These are phyloP conservation scores for Coprinellus micaceus DNA, from an alignment of 768 basidiomycete species.

Conservation along the genomic window DNA sequence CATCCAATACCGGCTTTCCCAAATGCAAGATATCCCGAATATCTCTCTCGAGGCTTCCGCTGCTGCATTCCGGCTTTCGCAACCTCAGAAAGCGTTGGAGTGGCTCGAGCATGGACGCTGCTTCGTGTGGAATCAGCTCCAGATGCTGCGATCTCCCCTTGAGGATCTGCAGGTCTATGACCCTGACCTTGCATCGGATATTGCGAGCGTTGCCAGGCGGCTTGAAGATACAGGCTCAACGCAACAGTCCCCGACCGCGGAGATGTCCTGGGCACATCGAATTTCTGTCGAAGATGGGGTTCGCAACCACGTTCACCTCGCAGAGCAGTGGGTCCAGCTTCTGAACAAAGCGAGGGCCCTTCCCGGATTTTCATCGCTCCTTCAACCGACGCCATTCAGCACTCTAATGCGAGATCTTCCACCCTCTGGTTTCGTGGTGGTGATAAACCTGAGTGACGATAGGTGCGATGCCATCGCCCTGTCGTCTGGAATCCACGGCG, in stretches of 20 bases:
- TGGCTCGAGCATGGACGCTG: conserved; percentile 30
- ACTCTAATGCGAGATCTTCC: conserved; percentile 8
- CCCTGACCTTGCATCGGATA: conserved; percentile 17
- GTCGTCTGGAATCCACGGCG: background rate
- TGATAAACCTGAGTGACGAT: background rate
- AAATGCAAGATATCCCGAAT: background rate
- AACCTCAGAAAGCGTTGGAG: conserved; percentile 26
- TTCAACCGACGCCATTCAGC: conserved; percentile 10
- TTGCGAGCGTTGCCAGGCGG: background rate
- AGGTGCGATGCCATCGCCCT: conserved; percentile 1
- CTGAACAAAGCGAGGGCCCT: conserved; percentile 11
- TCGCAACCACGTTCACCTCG: conserved; percentile 6
- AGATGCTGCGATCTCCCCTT: conserved; percentile 19
- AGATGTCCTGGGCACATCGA: too few species aligned
- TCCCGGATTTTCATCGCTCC: conserved; percentile 19
- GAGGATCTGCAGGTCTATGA: conserved; percentile 13
- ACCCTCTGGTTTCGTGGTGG: conserved; percentile 6
- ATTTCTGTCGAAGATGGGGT: background rate
- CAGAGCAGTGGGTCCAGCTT: conserved; percentile 16
- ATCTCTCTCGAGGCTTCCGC: conserved; percentile 18
- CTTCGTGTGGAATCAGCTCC: conserved; percentile 26
- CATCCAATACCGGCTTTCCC: background rate
- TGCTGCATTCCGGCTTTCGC: conserved; percentile 18
- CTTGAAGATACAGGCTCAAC: background rate
- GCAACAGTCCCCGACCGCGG: too few species aligned